Evolutionary conservation across 2,329 filamentous ascomycete genomes (phyloP).

Genomic region (Raffaelea arxii): DNA sequence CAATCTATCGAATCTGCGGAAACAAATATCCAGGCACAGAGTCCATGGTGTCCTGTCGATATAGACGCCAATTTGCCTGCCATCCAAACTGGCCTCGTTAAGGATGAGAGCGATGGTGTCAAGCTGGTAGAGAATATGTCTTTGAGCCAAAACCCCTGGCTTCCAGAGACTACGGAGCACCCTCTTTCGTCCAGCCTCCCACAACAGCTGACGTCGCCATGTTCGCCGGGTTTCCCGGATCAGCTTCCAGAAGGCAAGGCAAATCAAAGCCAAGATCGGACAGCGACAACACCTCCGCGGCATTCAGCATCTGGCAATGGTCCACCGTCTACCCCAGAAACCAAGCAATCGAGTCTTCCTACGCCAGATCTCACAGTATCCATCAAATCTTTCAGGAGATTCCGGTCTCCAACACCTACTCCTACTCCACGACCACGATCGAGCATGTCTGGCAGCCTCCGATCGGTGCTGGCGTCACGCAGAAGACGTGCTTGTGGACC

Average conservation of each 20-base stretch:
- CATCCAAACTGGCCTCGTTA: neutral
- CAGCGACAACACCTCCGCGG: neutral
- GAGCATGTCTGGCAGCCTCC: neutral
- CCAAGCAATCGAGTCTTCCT: slow-evolving; percentile 20
- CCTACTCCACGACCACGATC: slow-evolving; percentile 15
- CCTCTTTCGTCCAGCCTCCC: neutral
- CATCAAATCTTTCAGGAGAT: slow-evolving; percentile 42
- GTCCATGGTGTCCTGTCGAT: slow-evolving; percentile 1
- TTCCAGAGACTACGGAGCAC: neutral
- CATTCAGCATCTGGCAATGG: slow-evolving; percentile 2
- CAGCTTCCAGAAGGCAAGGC: neutral
- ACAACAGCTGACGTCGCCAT: slow-evolving; percentile 4
- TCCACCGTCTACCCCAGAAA: slow-evolving; percentile 18
- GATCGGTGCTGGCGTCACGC: slow-evolving; percentile 12
- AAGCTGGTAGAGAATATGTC: neutral
- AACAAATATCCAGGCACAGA: neutral
- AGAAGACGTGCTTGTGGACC: neutral
- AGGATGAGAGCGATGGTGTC: neutral
- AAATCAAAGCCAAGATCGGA: too few species aligned
- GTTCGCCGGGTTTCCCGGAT: neutral
- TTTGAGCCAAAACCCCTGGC: slow-evolving; percentile 11
- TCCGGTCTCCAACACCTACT: slow-evolving; percentile 40
- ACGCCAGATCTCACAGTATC: slow-evolving; percentile 38
- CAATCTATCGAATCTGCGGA: too few species aligned
- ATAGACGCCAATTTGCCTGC: neutral